These are phyloP conservation scores for Gnomoniopsis smithogilvyi DNA, from an alignment of 2,329 filamentous ascomycete species.

Conservation along the genomic window DNA sequence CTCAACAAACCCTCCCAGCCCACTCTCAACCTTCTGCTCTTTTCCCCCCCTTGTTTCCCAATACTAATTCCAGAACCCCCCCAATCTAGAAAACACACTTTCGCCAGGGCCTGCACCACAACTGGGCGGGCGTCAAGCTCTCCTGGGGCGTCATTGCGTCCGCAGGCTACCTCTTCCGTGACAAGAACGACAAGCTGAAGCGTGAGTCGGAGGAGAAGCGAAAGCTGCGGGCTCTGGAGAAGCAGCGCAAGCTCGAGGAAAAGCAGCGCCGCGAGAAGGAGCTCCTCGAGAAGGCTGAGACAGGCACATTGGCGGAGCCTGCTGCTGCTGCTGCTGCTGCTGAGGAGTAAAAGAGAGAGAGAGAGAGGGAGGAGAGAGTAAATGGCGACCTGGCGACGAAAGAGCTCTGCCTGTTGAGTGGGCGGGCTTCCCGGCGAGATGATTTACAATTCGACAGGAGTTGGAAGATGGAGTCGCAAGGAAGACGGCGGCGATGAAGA, in stretches of 20 bases:
- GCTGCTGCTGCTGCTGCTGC: neutral
- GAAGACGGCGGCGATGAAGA: neutral
- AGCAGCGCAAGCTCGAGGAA: constrained; percentile 26
- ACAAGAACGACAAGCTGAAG: constrained; percentile 33
- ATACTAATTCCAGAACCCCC: too few species aligned
- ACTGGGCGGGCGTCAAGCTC: constrained; percentile 32
- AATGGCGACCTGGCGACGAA: too few species aligned
- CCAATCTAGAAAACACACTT: constrained; percentile 36
- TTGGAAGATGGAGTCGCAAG: neutral
- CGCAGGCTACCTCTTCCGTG: constrained; percentile 33
- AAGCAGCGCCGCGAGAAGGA: constrained; percentile 10
- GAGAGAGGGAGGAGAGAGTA: neutral
- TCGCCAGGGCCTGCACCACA: constrained; percentile 32
- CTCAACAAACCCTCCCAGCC: too few species aligned
- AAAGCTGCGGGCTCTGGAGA: constrained; percentile 28
- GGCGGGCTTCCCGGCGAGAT: neutral
- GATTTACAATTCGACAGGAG: neutral
- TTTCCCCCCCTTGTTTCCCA: too few species aligned
- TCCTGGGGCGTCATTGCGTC: constrained; percentile 29
- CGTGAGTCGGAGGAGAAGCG: constrained; percentile 28
- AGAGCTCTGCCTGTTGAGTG: neutral
- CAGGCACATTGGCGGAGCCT: neutral
- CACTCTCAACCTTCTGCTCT: too few species aligned
- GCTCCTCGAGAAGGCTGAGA: constrained; percentile 10
- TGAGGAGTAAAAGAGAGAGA: neutral